phyloP scores from a whole-genome alignment of 1,284 basidiomycete species.

The Leccinum solheimii region DNA sequence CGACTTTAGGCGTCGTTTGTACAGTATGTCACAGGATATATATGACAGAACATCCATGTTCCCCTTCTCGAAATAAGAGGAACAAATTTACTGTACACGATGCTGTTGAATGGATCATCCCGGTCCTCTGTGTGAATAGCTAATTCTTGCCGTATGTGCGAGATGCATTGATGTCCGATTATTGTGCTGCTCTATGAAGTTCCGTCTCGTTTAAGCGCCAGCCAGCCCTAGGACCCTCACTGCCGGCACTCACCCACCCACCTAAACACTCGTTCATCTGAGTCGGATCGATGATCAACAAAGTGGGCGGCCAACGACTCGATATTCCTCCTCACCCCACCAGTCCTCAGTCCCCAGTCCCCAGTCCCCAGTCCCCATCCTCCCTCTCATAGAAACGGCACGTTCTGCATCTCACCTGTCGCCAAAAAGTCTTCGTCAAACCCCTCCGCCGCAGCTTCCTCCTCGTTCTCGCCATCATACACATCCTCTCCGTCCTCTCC shows the following conservation, averaged over 20 bases:
- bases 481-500: slow-evolving; percentile 32
- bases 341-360: background rate
- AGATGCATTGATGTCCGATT: slow-evolving; percentile 6
- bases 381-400: slow-evolving; percentile 62
- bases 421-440: slow-evolving; percentile 83
- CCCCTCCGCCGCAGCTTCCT: slow-evolving; percentile 58
- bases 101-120: background rate
- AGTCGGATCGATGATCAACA: slow-evolving; percentile 3
- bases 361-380: too few species aligned
- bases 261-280: background rate
- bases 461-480: slow-evolving; percentile 43
- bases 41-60: background rate
- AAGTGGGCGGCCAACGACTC: background rate
- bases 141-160: background rate
- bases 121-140: background rate
- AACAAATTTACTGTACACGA: background rate
- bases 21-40: background rate
- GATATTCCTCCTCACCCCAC: background rate
- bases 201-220: background rate
- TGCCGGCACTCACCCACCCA: background rate
- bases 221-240: background rate
- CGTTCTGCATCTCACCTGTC: slow-evolving; percentile 82
- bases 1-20: too few species aligned
- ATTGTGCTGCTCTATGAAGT: slow-evolving; percentile 7
- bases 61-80: background rate